phyloP scores from a whole-genome alignment of 495 filamentous ascomycete species.

The Penicillium roqueforti region DNA sequence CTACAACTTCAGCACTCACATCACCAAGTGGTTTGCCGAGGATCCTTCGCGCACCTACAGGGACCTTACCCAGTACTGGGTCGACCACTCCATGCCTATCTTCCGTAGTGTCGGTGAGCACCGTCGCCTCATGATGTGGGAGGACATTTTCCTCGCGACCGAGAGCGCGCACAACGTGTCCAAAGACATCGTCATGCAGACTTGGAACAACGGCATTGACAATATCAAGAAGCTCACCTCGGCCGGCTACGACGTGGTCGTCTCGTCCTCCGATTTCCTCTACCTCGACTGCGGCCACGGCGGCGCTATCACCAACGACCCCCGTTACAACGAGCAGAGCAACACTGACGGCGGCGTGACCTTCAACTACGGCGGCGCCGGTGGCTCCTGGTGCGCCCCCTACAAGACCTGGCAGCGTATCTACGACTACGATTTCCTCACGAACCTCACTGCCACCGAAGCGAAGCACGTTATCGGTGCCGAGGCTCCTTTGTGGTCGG shows the following conservation, averaged over 20 bases:
- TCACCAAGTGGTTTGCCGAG: constrained; percentile 46
- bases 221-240: constrained; percentile 51
- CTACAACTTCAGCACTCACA: constrained; percentile 50
- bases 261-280: constrained; percentile 51
- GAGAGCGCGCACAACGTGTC: constrained; percentile 44
- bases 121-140: constrained; percentile 54
- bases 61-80: constrained; percentile 52
- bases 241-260: constrained; percentile 50
- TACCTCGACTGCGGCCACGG: constrained; percentile 56
- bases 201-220: constrained; percentile 50
- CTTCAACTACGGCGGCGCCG: constrained; percentile 52
- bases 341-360: constrained; percentile 44
- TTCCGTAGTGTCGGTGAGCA: constrained; percentile 38
- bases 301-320: constrained; percentile 52
- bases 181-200: constrained; percentile 51
- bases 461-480: constrained; percentile 47
- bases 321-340: constrained; percentile 46
- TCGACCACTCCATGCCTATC: constrained; percentile 51
- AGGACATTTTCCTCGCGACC: constrained; percentile 45
- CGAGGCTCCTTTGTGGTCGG: constrained; percentile 50
- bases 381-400: constrained; percentile 55
- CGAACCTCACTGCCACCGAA: constrained; percentile 43
- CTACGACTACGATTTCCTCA: constrained; percentile 56
- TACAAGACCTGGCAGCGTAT: constrained; percentile 61
- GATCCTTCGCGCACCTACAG: constrained; percentile 48